Base-by-base conservation (phyloP, 139 green algal species). In the Tetradesmus obliquus region DNA sequence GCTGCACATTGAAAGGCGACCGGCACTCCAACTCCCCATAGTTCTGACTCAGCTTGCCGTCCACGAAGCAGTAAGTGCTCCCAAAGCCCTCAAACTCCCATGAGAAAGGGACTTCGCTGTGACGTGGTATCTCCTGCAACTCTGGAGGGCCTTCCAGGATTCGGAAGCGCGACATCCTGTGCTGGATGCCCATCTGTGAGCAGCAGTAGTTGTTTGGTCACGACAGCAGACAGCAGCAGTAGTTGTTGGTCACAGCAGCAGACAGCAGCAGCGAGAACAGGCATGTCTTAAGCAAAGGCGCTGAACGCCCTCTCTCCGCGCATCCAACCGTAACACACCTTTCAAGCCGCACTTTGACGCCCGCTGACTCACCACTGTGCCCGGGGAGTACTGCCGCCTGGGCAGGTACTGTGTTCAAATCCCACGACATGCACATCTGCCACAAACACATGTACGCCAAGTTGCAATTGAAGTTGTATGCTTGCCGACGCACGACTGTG, bases 31-130 rank as follows among this genome's bases (percentile, higher is more conserved):
- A 19, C 45, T 92, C 82, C 0, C 60, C 82, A 10, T 55, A 24
- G 69, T 92, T 92, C 8, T 84, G 55, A 1, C 20, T 20, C 3
- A 32, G 24, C 72, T 86, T 54, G n/a, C 72, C 90, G 71, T 90
- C 84, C 10, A 87, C n/a, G 79, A 71, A 90, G 69, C 90, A 92
- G 72, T 80, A 86, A 22, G 53, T 45, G 72, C 55, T 54, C 9
- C 90, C 90, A 83, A 92, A 92, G 13, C 90, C 90, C 6, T 92
- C 84, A 71, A 90, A 89, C 55, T 92, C 84, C 90, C 90, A 90
- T 24, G 24, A 86, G 66, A 92, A 90, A n/a, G 69, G 12, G 9
- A 90, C 6, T 13, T 90, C 90, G 3, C 13, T n/a, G 22, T 87
- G 24, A 13, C 66, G 24, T 7, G 80, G 45, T 7, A 89, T 45